Evolutionary conservation across 257 asterid species (phyloP), one percentile per base, ranked within the genome.

Genomic region (Ilex aquifolium): DNA sequence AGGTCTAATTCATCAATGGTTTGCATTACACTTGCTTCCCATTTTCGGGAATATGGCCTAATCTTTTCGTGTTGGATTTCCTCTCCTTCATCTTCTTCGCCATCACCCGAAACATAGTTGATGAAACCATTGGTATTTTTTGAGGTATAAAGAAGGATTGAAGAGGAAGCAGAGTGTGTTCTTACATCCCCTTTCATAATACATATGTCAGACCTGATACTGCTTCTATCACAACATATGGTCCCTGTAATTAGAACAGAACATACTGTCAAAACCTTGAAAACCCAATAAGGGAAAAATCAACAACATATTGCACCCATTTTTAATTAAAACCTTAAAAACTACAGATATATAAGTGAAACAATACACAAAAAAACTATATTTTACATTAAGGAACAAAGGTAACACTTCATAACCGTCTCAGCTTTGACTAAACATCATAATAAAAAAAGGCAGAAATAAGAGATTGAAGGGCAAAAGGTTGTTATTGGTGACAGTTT

Each of bases 121-220:
- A 21, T 21, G 27, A 21, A 21, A 44, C 64, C 74, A 14, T 15
- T 61, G 3, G 57, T 17, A 49, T 27, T 65, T 32, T 67, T 52
- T 44, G 65, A 31, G 9, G 51, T 72, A 63, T 85, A 84, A n/a
- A 90, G 88, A 30, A 72, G 39, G 73, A 93, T 44, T 44, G 96
- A 81, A 21, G 88, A 75, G 50, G 95, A 78, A 63, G 74, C 62
- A 16, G 90, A 61, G 63, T 78, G 78, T 31, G 84, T 84, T 75
- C 96, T 84, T 44, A 93, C 75, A 65, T 90, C 96, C 48, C 99
- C 99, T 80, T 68, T 90, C 99, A 93, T 85, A 13, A 85, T 63
- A 61, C 99, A 93, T 21, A 78, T 63, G 68, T 93, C 99, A 1
- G 96, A 60, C 5, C 97, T 74, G 46, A 59, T 61, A 66, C 92